Percentiles rank a stretch among this genome's conserved stretches.
phyloP scores from a whole-genome alignment of 352 stramenopile species.

The Aphanomyces euteiches region DNA sequence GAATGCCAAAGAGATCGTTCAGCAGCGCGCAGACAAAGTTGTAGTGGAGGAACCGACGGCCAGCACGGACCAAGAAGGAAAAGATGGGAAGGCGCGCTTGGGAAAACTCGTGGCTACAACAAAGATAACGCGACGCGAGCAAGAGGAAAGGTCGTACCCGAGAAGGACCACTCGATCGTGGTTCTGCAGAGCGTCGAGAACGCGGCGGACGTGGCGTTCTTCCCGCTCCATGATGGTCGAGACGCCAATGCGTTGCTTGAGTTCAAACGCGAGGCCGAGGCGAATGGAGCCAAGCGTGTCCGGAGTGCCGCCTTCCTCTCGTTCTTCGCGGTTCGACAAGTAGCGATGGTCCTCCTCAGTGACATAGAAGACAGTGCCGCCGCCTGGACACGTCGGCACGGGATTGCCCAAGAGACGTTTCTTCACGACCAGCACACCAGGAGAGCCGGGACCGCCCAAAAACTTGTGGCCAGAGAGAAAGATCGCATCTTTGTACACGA shows the following conservation, averaged over 20 bases:
- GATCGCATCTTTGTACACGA: conserved; percentile 88
- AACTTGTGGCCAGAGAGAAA: conserved; percentile 97
- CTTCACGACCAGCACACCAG: conserved; percentile 95
- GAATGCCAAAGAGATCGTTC: conserved; percentile 98
- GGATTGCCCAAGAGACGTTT: conserved; percentile 70
- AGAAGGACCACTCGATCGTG: conserved; percentile 88
- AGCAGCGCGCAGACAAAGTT: conserved; percentile 97
- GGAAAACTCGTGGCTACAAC: conserved; percentile 32
- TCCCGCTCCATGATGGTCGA: conserved; percentile 58
- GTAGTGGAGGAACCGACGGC: conserved; percentile 92
- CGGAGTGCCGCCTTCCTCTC: conserved; percentile 95
- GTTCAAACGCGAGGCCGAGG: conserved; percentile 86
- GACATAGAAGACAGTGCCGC: conserved; percentile 53
- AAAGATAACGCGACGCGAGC: neutral
- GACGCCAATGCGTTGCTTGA: conserved; percentile 73
- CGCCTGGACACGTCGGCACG: conserved; percentile 50
- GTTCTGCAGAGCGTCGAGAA: conserved; percentile 40
- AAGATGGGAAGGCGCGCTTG: conserved; percentile 89
- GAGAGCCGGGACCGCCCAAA: conserved; percentile 87
- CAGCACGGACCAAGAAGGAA: conserved; percentile 90
- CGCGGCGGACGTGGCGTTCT: conserved; percentile 36
- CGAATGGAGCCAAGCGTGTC: conserved; percentile 93
- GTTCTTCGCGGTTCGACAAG: conserved; percentile 84
- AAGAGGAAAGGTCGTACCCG: conserved; percentile 45
- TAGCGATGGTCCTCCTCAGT: conserved; percentile 59